Percentiles rank a stretch among this genome's conserved stretches.
Evolutionary conservation across 495 filamentous ascomycete species (phyloP).

Genomic region (Aspergillus avenaceus): DNA sequence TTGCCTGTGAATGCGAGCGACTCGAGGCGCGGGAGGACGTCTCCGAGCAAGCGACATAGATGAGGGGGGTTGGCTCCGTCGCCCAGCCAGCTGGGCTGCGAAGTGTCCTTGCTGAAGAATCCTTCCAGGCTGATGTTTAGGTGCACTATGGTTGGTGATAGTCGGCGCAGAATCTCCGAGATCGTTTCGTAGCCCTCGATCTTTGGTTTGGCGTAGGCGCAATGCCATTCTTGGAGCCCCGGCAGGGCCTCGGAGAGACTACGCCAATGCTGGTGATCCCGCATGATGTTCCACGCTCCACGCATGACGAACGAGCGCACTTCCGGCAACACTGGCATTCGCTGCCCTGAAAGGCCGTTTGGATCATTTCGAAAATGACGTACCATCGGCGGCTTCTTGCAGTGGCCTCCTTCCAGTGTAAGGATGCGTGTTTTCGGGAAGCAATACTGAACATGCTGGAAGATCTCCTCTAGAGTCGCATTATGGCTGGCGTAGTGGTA

Average conservation of each 20-base stretch:
- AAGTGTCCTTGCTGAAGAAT: conserved; percentile 56
- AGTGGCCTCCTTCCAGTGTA: conserved; percentile 72
- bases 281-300: conserved; percentile 72
- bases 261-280: conserved; percentile 59
- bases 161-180: conserved; percentile 48
- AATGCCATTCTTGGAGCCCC: conserved; percentile 65
- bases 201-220: conserved; percentile 64
- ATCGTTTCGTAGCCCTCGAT: conserved; percentile 64
- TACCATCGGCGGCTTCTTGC: conserved; percentile 64
- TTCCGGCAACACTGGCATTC: conserved; percentile 36
- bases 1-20: conserved; percentile 64
- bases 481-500: conserved; percentile 52
- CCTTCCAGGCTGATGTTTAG: conserved; percentile 65
- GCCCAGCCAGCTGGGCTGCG: conserved; percentile 21
- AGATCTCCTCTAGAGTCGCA: conserved; percentile 64
- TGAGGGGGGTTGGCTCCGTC: conserved; percentile 20
- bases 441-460: conserved; percentile 50
- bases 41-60: conserved; percentile 57
- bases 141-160: conserved; percentile 51
- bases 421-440: conserved; percentile 60
- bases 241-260: conserved; percentile 57
- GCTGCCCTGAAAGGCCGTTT: conserved; percentile 19
- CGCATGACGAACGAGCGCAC: conserved; percentile 64
- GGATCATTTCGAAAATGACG: conserved; percentile 44
- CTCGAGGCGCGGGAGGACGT: conserved; percentile 53